Percentiles rank a stretch among this genome's conserved stretches.
Evolutionary conservation across 2,329 filamentous ascomycete species (phyloP).

Genomic region (Sporothrix luriei): DNA sequence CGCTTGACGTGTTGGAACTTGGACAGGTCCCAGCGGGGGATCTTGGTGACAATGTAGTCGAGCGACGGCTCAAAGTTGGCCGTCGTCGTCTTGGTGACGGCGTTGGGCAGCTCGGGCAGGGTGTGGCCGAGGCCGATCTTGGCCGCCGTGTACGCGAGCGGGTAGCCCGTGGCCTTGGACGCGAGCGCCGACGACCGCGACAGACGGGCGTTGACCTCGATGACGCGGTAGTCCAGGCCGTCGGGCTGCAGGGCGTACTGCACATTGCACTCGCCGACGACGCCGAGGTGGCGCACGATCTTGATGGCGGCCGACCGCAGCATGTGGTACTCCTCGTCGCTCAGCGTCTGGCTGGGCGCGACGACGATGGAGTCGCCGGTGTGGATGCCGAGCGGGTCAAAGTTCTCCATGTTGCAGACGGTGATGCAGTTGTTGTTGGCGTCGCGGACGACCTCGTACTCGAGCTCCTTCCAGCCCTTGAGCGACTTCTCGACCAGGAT

Average conservation of each 20-base stretch:
- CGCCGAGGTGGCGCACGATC: constrained; percentile 94
- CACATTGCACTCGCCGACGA: constrained; percentile 98
- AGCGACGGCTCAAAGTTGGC: constrained; percentile 98
- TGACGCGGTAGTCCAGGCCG: constrained; percentile 96
- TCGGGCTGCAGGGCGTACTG: constrained; percentile 97
- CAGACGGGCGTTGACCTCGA: constrained; percentile 97
- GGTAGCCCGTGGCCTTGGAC: constrained; percentile 97
- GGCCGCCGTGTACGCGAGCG: constrained; percentile 92
- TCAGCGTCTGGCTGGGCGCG: constrained; percentile 92
- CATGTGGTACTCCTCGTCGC: constrained; percentile 99
- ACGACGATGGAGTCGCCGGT: constrained; percentile 99
- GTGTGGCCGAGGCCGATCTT: constrained; percentile 98
- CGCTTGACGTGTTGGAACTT: constrained; percentile 99
- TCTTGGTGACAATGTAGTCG: constrained; percentile 98
- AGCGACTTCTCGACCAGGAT: constrained; percentile 98
- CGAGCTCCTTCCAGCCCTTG: constrained; percentile 99
- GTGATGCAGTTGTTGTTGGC: constrained; percentile 98
- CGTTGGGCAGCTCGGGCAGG: constrained; percentile 92
- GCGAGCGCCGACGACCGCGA: constrained; percentile 95
- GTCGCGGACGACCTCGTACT: constrained; percentile 97
- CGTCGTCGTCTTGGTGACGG: constrained; percentile 97
- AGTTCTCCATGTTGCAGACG: constrained; percentile 99
- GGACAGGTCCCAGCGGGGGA: constrained; percentile 95
- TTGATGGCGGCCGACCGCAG: constrained; percentile 96
- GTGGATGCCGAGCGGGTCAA: constrained; percentile 95